Conservation (phyloP, 345 rosid species). For the Acer saccharum region DNA sequence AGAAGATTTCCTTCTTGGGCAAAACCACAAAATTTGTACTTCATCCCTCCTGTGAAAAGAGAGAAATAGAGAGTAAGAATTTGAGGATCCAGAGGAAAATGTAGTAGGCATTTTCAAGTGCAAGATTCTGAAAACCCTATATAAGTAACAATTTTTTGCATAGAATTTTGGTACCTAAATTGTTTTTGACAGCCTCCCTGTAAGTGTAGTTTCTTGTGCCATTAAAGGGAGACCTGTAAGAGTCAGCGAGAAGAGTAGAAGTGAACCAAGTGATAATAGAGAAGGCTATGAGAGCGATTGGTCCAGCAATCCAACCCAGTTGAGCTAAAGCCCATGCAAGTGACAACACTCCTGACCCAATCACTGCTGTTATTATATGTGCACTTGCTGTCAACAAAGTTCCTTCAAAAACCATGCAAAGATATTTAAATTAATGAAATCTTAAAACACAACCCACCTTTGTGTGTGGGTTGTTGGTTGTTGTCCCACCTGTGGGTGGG, state of each 20-base stretch:
- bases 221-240: conserved; percentile 28
- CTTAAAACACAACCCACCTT: no score
- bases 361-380: conserved; percentile 61
- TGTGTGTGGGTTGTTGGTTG: no score
- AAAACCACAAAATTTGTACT: conserved; percentile 60
- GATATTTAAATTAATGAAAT: no score
- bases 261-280: conserved; percentile 73
- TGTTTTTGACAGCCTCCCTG: conserved; percentile 15
- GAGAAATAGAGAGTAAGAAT: not conserved
- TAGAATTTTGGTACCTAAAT: conserved; percentile 39
- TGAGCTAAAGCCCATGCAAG: conserved; percentile 64
- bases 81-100: not conserved
- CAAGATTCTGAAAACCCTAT: no score
- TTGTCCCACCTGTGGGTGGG: no score
- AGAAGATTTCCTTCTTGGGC: conserved; percentile 71
- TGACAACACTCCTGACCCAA: conserved; percentile 62
- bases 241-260: conserved; percentile 73
- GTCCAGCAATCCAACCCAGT: conserved; percentile 65
- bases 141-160: not conserved
- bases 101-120: not conserved
- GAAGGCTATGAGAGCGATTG: conserved; percentile 52
- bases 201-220: conserved; percentile 49
- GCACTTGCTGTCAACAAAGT: conserved; percentile 53
- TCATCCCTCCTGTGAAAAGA: conserved; percentile 46
- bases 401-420: conserved; percentile 32